Conservation (phyloP, 148 eudicot genomes). For the Amaranthus palmeri region DNA sequence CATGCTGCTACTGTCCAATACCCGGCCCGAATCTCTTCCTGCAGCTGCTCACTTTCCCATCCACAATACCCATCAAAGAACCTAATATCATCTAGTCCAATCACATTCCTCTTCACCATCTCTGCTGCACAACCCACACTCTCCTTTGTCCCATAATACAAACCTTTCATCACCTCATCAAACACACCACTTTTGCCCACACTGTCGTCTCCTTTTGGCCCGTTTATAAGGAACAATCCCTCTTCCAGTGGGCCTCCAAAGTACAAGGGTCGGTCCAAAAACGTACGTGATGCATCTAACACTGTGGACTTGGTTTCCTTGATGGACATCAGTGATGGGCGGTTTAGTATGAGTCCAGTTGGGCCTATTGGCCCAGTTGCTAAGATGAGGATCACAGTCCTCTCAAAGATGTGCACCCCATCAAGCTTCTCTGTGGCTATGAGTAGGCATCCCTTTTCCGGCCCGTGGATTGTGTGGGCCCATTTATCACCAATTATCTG, state of each 20-base stretch:
- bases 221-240: slow-evolving; percentile 56
- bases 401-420: slow-evolving; percentile 91
- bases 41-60: slow-evolving; percentile 77
- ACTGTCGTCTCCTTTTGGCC: slow-evolving; percentile 33
- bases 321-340: slow-evolving; percentile 90
- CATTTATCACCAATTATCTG: slow-evolving; percentile 45
- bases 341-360: slow-evolving; percentile 73
- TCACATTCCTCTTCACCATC: slow-evolving; percentile 81
- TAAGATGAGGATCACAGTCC: slow-evolving; percentile 71
- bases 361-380: slow-evolving; percentile 75
- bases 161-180: slow-evolving; percentile 76
- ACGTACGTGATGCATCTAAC: slow-evolving; percentile 49
- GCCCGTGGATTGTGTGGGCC: slow-evolving; percentile 75
- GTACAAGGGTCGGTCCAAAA: slow-evolving; percentile 56
- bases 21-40: slow-evolving; percentile 72
- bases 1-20: slow-evolving; percentile 89
- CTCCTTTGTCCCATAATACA: slow-evolving; percentile 74
- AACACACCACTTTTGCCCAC: slow-evolving; percentile 57
- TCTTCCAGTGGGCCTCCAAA: slow-evolving; percentile 84
- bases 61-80: slow-evolving; percentile 96
- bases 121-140: slow-evolving; percentile 75
- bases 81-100: slow-evolving; percentile 53
- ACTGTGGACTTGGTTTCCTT: slow-evolving; percentile 67
- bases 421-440: slow-evolving; percentile 85
- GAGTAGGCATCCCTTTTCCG: slow-evolving; percentile 82